Evolutionary conservation across 768 basidiomycete genomes (phyloP), one percentile per base, ranked within the genome.

Genomic region (Guyanaporus albipodus): DNA sequence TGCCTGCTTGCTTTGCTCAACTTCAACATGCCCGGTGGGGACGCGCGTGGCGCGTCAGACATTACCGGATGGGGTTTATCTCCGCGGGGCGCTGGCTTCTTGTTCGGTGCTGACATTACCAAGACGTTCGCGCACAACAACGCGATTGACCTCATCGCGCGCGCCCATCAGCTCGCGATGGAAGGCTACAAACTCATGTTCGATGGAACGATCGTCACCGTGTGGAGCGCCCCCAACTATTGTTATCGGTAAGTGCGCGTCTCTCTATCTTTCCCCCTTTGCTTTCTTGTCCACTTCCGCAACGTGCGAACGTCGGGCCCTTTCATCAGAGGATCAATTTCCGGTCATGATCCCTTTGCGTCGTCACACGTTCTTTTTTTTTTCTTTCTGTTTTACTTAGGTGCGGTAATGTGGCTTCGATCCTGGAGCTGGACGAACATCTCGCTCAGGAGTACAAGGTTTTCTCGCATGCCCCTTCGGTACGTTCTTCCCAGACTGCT

Each of bases 141-240:
- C 60, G 84, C 81, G 19, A 85, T 98, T 58, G 92, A 93, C 68
- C 80, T 98, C 59, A 93, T 99, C 62, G 95, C 95, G 15, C 77
- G 95, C 38, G 95, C 95, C 14, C 95, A 99, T 72, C 95, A 99
- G 64, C 83, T 98, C 27, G 95, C 91, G 2, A 95, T 95, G 91
- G 93, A 96, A 69, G 93, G 93, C 18, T 96, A 81, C 70, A 97
- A 96, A 71, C 77, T 92, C 67, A 95, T 97, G 93, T 96, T 96
- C 59, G 94, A 98, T 67, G 73, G 80, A 42, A 85, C 82, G 35
- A 94, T 98, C 56, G 95, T 98, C 26, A 98, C 95, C 8, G 93
- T 98, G 32, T 98, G 95, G 94, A 91, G 88, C 58, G 94, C 93
- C 4, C 95, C 94, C 12, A 98, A 98, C 68, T 98, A 98, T 65